Evolutionary conservation across 1,284 basidiomycete genomes (phyloP).

Genomic region (Heterobasidion irregulare): DNA sequence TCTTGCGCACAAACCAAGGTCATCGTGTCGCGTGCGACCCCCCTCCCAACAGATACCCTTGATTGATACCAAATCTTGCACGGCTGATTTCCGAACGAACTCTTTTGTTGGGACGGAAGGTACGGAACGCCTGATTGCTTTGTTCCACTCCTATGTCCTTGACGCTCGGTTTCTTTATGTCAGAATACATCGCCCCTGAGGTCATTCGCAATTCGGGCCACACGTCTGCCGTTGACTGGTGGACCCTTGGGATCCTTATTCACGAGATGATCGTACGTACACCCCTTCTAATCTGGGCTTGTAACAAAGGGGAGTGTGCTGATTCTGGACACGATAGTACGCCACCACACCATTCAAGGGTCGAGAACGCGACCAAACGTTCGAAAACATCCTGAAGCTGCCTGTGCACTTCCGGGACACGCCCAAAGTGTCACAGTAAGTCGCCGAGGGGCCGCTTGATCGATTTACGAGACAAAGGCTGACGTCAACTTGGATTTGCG

Average conservation of each 20-base stretch:
- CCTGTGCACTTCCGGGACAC: conserved; percentile 86
- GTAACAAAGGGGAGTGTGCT: background rate
- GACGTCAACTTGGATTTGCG: background rate
- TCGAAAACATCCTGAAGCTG: conserved; percentile 88
- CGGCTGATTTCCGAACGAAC: conserved; percentile 96
- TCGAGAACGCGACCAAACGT: conserved; percentile 88
- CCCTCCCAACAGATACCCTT: conserved; percentile 56
- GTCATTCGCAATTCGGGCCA: conserved; percentile 98
- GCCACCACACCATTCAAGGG: conserved; percentile 99
- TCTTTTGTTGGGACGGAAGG: conserved; percentile 99
- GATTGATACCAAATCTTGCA: conserved; percentile 96
- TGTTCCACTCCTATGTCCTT: background rate
- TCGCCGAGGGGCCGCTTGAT: background rate
- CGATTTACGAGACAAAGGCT: background rate
- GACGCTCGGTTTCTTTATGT: conserved; percentile 2
- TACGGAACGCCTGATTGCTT: conserved; percentile 24
- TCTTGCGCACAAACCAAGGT: background rate
- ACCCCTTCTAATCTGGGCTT: background rate
- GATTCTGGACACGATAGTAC: conserved; percentile 44
- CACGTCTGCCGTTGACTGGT: conserved; percentile 99
- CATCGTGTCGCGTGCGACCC: background rate
- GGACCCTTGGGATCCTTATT: conserved; percentile 97
- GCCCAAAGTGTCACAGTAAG: conserved; percentile 79
- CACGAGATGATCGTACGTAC: conserved; percentile 98
- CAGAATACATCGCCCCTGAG: conserved; percentile 98